phyloP scores from a whole-genome alignment of 257 asterid genomes.

The Coffea canephora region DNA sequence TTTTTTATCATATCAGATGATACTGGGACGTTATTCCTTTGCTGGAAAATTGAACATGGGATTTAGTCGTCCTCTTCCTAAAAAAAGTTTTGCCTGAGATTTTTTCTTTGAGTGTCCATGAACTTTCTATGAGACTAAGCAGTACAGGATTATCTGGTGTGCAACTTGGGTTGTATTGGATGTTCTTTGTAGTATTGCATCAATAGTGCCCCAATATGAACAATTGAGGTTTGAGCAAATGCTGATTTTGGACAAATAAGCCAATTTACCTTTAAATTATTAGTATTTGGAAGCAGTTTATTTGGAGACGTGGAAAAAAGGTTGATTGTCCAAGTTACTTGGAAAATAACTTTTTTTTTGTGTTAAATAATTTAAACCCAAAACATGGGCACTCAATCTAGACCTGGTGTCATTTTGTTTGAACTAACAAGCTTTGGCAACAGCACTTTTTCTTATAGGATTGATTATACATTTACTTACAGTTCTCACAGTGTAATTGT shows the following conservation, averaged over 20 bases:
- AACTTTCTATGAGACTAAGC: background rate
- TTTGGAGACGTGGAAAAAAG: background rate
- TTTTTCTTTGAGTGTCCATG: background rate
- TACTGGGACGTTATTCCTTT: background rate
- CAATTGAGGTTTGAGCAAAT: background rate
- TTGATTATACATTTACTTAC: background rate
- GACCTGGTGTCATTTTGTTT: background rate
- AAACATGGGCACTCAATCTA: background rate
- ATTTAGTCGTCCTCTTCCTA: background rate
- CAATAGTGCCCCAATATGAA: background rate
- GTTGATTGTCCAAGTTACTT: background rate
- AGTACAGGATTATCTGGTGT: background rate
- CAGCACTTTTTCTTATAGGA: background rate
- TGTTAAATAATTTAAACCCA: background rate
- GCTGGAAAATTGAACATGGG: background rate
- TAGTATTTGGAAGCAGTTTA: background rate
- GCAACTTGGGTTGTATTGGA: background rate
- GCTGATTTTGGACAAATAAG: background rate
- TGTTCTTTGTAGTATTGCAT: conserved; percentile 1
- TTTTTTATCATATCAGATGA: background rate
- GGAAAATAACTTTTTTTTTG: background rate
- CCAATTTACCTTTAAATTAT: background rate
- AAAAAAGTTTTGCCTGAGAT: background rate
- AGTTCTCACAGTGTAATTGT: background rate
- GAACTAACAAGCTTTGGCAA: background rate